Conservation (phyloP, 2,329 filamentous ascomycete species). For the Trichoderma koningii region DNA sequence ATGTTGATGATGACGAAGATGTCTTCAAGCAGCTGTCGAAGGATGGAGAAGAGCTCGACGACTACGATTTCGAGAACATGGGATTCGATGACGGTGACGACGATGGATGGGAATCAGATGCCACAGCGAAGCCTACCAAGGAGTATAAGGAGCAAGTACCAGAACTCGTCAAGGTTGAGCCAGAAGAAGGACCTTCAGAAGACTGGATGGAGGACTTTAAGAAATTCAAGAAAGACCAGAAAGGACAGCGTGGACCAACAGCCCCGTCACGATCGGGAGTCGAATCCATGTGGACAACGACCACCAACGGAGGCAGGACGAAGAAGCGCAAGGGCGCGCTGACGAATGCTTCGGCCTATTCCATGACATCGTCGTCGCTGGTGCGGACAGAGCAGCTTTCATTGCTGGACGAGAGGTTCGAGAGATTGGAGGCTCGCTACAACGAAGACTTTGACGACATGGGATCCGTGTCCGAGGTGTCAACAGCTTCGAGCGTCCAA, state of each 20-base stretch:
- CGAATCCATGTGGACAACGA: constrained; percentile 73
- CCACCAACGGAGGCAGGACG: constrained; percentile 73
- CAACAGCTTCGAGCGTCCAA: constrained; percentile 65
- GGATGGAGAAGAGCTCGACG: constrained; percentile 72
- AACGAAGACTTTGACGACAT: constrained; percentile 53
- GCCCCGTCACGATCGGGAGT: constrained; percentile 61
- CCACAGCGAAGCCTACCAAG: constrained; percentile 75
- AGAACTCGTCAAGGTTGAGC: constrained; percentile 50
- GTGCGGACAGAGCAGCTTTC: constrained; percentile 85
- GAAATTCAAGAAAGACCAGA: constrained; percentile 86
- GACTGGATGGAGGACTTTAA: constrained; percentile 92
- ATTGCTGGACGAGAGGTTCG: constrained; percentile 86
- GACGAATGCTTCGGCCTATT: constrained; percentile 84
- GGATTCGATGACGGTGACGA: constrained; percentile 63
- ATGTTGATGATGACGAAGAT: constrained; percentile 85
- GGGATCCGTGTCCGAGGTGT: constrained; percentile 61
- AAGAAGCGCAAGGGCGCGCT: constrained; percentile 97
- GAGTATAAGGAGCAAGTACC: constrained; percentile 56
- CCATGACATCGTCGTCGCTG: constrained; percentile 87
- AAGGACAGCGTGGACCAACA: constrained; percentile 44
- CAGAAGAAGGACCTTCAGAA: constrained; percentile 66
- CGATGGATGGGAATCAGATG: constrained; percentile 93
- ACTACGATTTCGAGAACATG: constrained; percentile 74
- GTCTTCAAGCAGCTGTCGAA: constrained; percentile 74
- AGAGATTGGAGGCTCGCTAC: constrained; percentile 82